Evolutionary conservation across 2,329 filamentous ascomycete genomes (phyloP).

Genomic region (Monilinia vaccinii-corymbosi): DNA sequence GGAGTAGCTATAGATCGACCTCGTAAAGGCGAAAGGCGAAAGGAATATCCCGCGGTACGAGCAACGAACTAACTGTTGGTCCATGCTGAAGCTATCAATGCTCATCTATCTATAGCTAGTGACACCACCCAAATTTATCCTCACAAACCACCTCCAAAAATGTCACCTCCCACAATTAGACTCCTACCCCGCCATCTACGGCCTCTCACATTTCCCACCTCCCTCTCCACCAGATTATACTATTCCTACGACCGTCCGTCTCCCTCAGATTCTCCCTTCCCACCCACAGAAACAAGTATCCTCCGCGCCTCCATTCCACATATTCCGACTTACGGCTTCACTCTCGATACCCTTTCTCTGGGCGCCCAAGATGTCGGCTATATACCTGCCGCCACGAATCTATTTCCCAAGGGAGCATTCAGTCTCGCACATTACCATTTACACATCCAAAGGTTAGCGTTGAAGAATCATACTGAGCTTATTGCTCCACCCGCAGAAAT

Average conservation of each 20-base stretch:
- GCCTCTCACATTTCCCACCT: background rate
- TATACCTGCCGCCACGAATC: conserved; percentile 73
- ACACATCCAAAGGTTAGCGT: conserved; percentile 51
- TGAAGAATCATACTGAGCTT: conserved; percentile 32
- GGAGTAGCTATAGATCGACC: background rate
- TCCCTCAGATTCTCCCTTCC: conserved; percentile 54
- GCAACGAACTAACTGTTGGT: background rate
- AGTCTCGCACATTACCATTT: conserved; percentile 75
- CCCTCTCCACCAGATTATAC: conserved; percentile 32
- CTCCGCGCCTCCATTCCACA: conserved; percentile 72
- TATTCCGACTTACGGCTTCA: conserved; percentile 78
- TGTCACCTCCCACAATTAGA: background rate
- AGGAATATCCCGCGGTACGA: conserved; percentile 1
- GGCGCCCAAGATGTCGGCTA: conserved; percentile 81
- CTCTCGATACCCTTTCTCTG: conserved; percentile 58
- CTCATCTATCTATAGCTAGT: too few species aligned
- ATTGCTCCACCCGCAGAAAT: conserved; percentile 33
- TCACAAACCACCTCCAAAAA: conserved; percentile 6
- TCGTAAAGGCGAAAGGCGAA: background rate
- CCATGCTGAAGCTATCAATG: conserved; percentile 6
- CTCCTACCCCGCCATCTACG: conserved; percentile 4
- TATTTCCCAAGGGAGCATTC: conserved; percentile 73
- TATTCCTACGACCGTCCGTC: conserved; percentile 64
- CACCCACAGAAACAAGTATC: conserved; percentile 61
- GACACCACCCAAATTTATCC: conserved; percentile 9